These are phyloP conservation scores for Arthrocladium fulminans DNA, from an alignment of 2,329 filamentous ascomycete species.

Conservation along the genomic window DNA sequence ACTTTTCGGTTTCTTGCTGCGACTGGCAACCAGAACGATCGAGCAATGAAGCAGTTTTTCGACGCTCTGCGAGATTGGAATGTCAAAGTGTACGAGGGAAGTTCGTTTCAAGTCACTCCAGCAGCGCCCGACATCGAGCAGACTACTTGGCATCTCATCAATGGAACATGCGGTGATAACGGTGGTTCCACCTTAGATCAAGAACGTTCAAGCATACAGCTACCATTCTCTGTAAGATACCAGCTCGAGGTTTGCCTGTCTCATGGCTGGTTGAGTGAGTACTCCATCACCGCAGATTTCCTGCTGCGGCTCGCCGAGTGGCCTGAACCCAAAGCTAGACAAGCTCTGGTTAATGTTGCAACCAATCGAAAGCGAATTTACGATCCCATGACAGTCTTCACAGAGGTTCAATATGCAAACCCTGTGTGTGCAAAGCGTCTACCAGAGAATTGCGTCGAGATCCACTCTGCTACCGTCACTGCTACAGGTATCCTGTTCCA, in stretches of 20 bases:
- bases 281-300: constrained; percentile 61
- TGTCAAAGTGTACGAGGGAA: constrained; percentile 42
- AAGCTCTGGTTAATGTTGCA: constrained; percentile 65
- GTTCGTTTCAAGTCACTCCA: constrained; percentile 35
- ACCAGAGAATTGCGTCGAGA: constrained; percentile 63
- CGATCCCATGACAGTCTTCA: constrained; percentile 65
- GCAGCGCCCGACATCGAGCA: constrained; percentile 33
- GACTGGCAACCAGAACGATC: constrained; percentile 25
- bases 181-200: constrained; percentile 11
- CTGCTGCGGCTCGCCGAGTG: constrained; percentile 51
- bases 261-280: constrained; percentile 64
- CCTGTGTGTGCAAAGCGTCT: constrained; percentile 46
- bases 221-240: constrained; percentile 70
- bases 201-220: constrained; percentile 26
- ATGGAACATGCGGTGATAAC: constrained; percentile 22
- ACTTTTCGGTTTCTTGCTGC: constrained; percentile 47
- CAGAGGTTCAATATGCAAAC: constrained; percentile 36
- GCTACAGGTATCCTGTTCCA: constrained; percentile 73
- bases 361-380: constrained; percentile 54
- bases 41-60: constrained; percentile 34
- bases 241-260: constrained; percentile 93
- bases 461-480: constrained; percentile 71
- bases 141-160: constrained; percentile 34
- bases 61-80: constrained; percentile 63
- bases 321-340: constrained; percentile 47